Conservation (phyloP, 2,329 filamentous ascomycete species). For the Incumbomyces lentus region DNA sequence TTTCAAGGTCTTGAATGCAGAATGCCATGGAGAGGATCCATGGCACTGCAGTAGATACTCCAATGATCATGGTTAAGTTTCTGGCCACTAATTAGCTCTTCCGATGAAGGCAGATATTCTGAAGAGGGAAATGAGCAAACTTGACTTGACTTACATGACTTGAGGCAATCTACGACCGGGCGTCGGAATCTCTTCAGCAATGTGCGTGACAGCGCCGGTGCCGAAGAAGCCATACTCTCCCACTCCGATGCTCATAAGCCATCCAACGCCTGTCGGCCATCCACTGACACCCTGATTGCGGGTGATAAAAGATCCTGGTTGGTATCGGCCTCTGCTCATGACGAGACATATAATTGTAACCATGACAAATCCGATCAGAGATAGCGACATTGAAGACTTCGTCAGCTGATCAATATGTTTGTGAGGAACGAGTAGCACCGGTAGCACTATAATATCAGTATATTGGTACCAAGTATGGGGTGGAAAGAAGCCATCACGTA, state of each 20-base stretch:
- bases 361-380: neutral
- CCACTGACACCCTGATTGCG: neutral
- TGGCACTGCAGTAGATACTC: slow-evolving; percentile 24
- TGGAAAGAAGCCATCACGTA: too few relatives aligned
- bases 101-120: too few relatives aligned
- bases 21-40: slow-evolving; percentile 15
- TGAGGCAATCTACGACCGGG: slow-evolving; percentile 25
- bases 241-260: neutral
- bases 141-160: too few relatives aligned
- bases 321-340: neutral
- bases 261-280: neutral
- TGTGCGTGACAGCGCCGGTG: slow-evolving; percentile 23
- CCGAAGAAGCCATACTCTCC: neutral
- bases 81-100: too few relatives aligned
- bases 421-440: too few relatives aligned
- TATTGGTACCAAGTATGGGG: too few relatives aligned
- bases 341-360: neutral
- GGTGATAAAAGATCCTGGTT: neutral
- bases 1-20: slow-evolving; percentile 15
- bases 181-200: slow-evolving; percentile 29
- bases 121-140: too few relatives aligned
- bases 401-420: neutral
- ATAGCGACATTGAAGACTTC: neutral
- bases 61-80: slow-evolving; percentile 26
- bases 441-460: too few relatives aligned